Percentiles rank a stretch among this genome's conserved stretches.
Conservation (phyloP, 306 rosid species). For the Casuarina equisetifolia region DNA sequence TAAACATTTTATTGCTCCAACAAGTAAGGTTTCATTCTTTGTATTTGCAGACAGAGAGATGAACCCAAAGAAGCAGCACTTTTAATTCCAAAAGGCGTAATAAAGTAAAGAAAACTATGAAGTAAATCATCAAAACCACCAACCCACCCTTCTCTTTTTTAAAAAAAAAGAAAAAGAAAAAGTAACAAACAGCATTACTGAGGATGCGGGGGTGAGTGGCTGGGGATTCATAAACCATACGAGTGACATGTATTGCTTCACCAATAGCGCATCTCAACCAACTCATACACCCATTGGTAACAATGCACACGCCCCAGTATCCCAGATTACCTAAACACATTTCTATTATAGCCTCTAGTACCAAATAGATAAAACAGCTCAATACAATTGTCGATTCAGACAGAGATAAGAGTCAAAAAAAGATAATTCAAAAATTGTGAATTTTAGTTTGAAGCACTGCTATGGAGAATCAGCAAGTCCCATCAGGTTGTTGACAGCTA, state of each 20-base stretch:
- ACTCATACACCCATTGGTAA: not conserved
- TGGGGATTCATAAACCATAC: not conserved
- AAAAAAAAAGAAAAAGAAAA: not conserved
- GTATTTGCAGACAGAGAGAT: not conserved
- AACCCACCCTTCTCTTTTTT: not conserved
- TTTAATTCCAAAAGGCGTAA: not conserved
- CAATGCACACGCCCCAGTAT: not conserved
- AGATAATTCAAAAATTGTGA: not conserved
- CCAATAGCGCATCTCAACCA: not conserved
- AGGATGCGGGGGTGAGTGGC: not conserved
- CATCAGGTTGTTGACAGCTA: constrained; percentile 5
- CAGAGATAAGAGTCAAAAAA: not conserved
- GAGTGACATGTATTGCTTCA: not conserved
- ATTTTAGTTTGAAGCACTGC: constrained; percentile 3
- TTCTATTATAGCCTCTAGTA: not conserved
- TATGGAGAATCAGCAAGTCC: constrained; percentile 13
- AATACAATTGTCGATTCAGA: not conserved
- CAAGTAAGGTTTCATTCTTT: not conserved
- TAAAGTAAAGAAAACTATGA: not conserved
- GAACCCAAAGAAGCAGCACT: not conserved
- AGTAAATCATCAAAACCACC: not conserved
- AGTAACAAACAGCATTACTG: not conserved
- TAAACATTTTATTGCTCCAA: constrained; percentile 13
- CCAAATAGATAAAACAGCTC: not conserved
- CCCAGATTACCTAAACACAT: not conserved